Evolutionary conservation across 768 basidiomycete species (phyloP).

Genomic region (Hortiboletus flavorubellus): DNA sequence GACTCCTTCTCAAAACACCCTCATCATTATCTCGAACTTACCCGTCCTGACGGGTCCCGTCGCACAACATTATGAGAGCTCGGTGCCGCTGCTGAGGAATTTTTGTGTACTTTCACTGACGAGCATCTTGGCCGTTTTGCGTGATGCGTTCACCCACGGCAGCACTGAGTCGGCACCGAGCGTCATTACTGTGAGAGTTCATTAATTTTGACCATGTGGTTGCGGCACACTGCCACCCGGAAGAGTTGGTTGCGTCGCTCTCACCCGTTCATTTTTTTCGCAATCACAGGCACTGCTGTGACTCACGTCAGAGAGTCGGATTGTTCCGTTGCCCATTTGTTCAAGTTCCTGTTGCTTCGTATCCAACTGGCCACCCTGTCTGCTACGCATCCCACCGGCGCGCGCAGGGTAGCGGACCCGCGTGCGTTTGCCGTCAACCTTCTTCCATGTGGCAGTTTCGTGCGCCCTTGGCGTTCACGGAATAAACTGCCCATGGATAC

Average conservation of each 20-base stretch:
- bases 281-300: too few relatives aligned
- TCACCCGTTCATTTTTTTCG: neutral
- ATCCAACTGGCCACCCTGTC: neutral
- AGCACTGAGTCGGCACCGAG: neutral
- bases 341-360: conserved; percentile 3
- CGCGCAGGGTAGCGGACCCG: neutral
- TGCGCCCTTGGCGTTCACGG: neutral
- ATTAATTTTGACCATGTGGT: conserved; percentile 1
- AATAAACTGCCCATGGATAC: conserved; percentile 3
- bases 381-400: neutral
- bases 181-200: neutral
- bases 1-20: neutral
- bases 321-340: conserved; percentile 12
- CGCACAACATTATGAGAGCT: neutral
- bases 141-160: neutral
- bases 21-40: neutral
- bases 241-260: neutral
- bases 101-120: neutral
- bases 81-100: neutral
- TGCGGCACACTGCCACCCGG: neutral
- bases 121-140: neutral
- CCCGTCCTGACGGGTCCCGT: neutral
- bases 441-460: neutral
- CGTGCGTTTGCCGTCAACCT: neutral
- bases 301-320: neutral